A percentile compares a stretch with the other conserved stretches of the same genome.
These are phyloP conservation scores for Galerina marginata DNA, from an alignment of 768 basidiomycete genomes.

Conservation along the genomic window DNA sequence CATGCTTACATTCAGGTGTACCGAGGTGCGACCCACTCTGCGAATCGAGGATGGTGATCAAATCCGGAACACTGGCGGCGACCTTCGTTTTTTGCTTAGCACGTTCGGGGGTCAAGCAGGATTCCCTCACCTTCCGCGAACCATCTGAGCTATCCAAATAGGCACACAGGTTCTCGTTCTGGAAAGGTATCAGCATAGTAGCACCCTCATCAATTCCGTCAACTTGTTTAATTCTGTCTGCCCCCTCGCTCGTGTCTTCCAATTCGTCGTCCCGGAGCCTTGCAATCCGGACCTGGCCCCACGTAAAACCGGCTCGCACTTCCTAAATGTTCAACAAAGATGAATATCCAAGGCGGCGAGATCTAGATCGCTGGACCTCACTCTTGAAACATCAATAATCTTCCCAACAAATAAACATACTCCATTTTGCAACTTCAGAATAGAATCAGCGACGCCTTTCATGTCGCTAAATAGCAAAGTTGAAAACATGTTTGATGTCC, in stretches of 20 bases:
- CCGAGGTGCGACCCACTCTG: slow-evolving; percentile 66
- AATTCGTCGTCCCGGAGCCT: slow-evolving; percentile 35
- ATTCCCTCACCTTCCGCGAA: slow-evolving; percentile 19
- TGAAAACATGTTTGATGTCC: background rate
- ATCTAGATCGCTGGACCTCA: slow-evolving; percentile 5
- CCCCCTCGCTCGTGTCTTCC: slow-evolving; percentile 22
- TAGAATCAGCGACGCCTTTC: slow-evolving; percentile 29
- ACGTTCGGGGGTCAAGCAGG: background rate
- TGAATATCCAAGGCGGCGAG: background rate
- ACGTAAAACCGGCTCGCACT: slow-evolving; percentile 41
- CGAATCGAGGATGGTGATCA: slow-evolving; percentile 67
- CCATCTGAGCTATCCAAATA: slow-evolving; percentile 41
- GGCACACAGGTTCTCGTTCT: slow-evolving; percentile 66
- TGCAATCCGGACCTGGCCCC: slow-evolving; percentile 39
- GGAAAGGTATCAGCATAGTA: slow-evolving; percentile 58
- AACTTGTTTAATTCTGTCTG: background rate
- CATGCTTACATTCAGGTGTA: slow-evolving; percentile 51
- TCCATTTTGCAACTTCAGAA: slow-evolving; percentile 37
- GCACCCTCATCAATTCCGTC: background rate
- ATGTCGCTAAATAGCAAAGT: slow-evolving; percentile 26
- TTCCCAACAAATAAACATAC: slow-evolving; percentile 60
- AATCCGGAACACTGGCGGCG: slow-evolving; percentile 64
- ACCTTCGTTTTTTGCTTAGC: slow-evolving; percentile 34
- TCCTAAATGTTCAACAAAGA: slow-evolving; percentile 26
- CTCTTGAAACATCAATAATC: slow-evolving; percentile 53